phyloP scores from a whole-genome alignment of 2,329 filamentous ascomycete genomes.

The Ceratocystis variospora region DNA sequence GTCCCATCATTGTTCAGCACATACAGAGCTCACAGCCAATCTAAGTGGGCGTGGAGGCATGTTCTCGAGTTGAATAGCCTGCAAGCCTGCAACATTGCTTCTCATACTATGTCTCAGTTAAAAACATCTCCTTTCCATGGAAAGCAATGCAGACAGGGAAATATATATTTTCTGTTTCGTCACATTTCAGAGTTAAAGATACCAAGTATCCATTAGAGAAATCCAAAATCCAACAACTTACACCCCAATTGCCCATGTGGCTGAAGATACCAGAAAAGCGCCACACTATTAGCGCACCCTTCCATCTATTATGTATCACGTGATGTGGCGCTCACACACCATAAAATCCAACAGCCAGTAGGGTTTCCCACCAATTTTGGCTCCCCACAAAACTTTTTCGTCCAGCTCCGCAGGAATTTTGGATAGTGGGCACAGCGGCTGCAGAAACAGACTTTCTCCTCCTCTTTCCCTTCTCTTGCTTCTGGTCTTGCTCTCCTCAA shows the following conservation, averaged over 20 bases:
- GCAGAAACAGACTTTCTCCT: constrained; percentile 14
- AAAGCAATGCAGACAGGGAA: too few species aligned
- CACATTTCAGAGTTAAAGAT: too few species aligned
- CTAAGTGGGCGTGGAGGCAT: too few species aligned
- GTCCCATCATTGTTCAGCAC: too few species aligned
- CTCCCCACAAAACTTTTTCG: constrained; percentile 14
- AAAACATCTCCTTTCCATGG: too few species aligned
- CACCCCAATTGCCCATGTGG: neutral
- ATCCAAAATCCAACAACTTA: too few species aligned
- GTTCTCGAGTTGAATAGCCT: too few species aligned
- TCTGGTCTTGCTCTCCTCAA: constrained; percentile 15
- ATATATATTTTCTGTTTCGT: too few species aligned
- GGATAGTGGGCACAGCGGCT: constrained; percentile 11
- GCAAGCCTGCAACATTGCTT: too few species aligned
- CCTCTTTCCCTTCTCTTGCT: constrained; percentile 5
- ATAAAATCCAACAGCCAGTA: constrained; percentile 10
- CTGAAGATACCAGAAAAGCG: neutral
- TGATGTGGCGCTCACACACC: constrained; percentile 1
- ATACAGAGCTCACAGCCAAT: too few species aligned
- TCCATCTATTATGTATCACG: neutral
- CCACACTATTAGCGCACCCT: neutral
- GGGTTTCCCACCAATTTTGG: constrained; percentile 17
- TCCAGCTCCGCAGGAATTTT: constrained; percentile 10
- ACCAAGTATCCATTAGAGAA: too few species aligned
- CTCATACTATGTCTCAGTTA: too few species aligned